Evolutionary conservation across 176 grass and related monocot species (phyloP).

Genomic region (Zoysia japonica): DNA sequence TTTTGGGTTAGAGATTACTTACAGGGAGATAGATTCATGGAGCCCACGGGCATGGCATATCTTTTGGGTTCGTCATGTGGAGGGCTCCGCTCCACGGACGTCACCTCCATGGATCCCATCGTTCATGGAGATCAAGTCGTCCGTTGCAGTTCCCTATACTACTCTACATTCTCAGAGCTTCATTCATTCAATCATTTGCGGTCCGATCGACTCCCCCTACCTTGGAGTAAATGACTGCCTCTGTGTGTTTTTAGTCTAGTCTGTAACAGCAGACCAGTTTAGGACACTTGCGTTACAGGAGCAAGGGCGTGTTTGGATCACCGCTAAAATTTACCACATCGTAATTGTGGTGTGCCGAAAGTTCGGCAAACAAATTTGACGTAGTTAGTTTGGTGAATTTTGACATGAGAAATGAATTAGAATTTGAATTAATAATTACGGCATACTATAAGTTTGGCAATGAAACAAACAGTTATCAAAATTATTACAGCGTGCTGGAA

Average conservation of each 20-base stretch:
- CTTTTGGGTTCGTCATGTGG: background rate
- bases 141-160: background rate
- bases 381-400: no score
- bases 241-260: background rate
- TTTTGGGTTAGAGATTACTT: background rate
- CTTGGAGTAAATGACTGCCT: background rate
- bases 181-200: background rate
- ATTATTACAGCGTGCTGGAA: no score
- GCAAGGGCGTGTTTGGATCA: no score
- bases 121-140: constrained; percentile 5
- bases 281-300: background rate
- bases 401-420: no score
- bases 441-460: no score
- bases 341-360: no score
- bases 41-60: background rate
- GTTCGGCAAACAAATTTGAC: no score
- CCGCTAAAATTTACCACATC: no score
- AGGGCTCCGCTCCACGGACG: constrained; percentile 8
- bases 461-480: no score
- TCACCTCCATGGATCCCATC: constrained; percentile 8
- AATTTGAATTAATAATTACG: no score
- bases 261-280: background rate
- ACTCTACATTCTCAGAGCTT: background rate
- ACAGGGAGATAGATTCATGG: background rate
- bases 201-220: background rate